Evolutionary conservation across 1,139 yeast species (phyloP).

Genomic region (Petasospora fabianii): DNA sequence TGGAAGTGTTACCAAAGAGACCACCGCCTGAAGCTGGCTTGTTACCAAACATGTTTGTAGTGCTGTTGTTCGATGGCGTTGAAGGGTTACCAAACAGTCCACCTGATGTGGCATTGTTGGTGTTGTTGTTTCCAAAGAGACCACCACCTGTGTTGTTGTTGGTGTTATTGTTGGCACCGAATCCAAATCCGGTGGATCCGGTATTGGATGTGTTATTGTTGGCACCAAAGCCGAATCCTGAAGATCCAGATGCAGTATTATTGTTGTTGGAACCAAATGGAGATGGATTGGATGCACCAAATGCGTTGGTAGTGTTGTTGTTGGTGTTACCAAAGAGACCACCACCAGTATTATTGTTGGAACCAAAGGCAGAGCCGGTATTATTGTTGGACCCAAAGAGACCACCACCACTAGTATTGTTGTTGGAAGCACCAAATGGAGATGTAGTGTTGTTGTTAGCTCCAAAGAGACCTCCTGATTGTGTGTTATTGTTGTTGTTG

Average conservation of each 20-base stretch:
- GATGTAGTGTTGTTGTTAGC: conserved; percentile 20
- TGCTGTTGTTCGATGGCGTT: conserved; percentile 22
- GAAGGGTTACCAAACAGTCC: conserved; percentile 30
- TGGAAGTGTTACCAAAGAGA: conserved; percentile 26
- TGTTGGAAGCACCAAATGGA: conserved; percentile 26
- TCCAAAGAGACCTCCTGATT: conserved; percentile 30
- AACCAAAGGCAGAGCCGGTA: conserved; percentile 29
- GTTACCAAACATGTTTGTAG: conserved; percentile 20
- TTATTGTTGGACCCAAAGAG: conserved; percentile 17
- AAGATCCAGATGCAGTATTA: conserved; percentile 15
- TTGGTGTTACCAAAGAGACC: conserved; percentile 27
- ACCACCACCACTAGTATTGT: conserved; percentile 12
- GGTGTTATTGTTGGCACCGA: conserved; percentile 11
- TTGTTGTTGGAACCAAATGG: conserved; percentile 29
- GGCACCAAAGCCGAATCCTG: conserved; percentile 18
- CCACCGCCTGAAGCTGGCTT: conserved; percentile 17
- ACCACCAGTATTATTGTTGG: conserved; percentile 17
- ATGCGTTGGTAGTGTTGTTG: conserved; percentile 17
- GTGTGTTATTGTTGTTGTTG: conserved; percentile 6
- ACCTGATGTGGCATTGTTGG: conserved; percentile 16
- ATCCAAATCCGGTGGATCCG: conserved; percentile 10
- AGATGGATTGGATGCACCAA: conserved; percentile 28
- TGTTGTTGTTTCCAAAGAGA: conserved; percentile 17
- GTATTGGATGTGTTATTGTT: conserved; percentile 12
- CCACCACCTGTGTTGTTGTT: conserved; percentile 15